A percentile compares a stretch with the other conserved stretches of the same genome.
Conservation (phyloP, 192 early-diverging fungal genomes). For the Backusella tarrabulga region DNA sequence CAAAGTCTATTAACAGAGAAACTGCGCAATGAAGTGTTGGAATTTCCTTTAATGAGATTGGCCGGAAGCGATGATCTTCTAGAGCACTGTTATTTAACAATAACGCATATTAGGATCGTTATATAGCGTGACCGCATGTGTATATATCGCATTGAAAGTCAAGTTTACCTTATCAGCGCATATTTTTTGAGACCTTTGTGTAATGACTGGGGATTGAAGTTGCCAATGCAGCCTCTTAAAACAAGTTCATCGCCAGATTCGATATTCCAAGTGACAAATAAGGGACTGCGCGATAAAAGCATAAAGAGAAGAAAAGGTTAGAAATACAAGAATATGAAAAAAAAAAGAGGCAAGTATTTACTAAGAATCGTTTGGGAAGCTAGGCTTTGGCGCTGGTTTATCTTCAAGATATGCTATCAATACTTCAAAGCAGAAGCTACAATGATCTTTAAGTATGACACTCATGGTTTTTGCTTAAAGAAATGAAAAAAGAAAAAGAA, state of each 20-base stretch:
- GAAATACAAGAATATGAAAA: background rate
- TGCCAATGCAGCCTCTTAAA: conserved; percentile 94
- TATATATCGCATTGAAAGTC: background rate
- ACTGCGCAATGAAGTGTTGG: conserved; percentile 69
- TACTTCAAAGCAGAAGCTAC: conserved; percentile 81
- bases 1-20: conserved; percentile 89
- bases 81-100: conserved; percentile 63
- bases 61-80: conserved; percentile 79
- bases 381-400: conserved; percentile 32
- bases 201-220: conserved; percentile 72
- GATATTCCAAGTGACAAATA: conserved; percentile 84
- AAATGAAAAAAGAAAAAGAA: background rate
- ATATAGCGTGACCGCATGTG: too few relatives aligned
- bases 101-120: background rate
- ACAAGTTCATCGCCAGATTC: conserved; percentile 36
- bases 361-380: conserved; percentile 62
- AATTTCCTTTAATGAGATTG: conserved; percentile 70
- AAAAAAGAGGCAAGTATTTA: conserved; percentile 32
- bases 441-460: conserved; percentile 55
- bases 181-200: conserved; percentile 74
- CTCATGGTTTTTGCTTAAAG: conserved; percentile 1
- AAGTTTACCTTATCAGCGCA: conserved; percentile 66
- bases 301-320: background rate
- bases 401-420: conserved; percentile 61
- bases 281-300: conserved; percentile 49